phyloP scores from a whole-genome alignment of 768 basidiomycete species.

The Kwoniella bestiolae region DNA sequence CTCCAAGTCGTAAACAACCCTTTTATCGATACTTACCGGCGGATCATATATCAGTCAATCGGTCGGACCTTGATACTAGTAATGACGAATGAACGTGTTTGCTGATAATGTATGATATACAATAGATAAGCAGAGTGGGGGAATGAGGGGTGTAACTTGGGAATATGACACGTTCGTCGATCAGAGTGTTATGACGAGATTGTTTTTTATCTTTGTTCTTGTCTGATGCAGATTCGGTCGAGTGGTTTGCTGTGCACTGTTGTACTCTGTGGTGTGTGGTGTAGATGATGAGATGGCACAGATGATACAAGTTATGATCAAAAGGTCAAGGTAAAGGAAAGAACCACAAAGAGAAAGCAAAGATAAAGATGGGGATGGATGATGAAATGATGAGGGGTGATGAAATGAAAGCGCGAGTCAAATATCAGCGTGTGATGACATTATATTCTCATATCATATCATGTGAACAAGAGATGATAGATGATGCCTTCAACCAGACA shows the following conservation, averaged over 20 bases:
- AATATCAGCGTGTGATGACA: no score
- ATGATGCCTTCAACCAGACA: no score
- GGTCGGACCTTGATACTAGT: neutral
- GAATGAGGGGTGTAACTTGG: neutral
- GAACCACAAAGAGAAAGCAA: neutral
- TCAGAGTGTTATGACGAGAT: neutral
- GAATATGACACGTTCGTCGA: neutral
- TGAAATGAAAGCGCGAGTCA: neutral
- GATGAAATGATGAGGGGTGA: neutral
- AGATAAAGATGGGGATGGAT: no score
- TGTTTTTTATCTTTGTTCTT: neutral
- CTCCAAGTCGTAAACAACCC: neutral
- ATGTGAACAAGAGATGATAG: neutral
- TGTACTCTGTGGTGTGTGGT: neutral
- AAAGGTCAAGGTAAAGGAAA: neutral
- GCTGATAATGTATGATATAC: no score
- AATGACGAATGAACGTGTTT: neutral
- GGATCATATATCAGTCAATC: neutral
- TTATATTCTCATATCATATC: neutral
- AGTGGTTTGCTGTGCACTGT: neutral
- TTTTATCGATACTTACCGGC: neutral
- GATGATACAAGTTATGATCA: no score
- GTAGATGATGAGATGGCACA: neutral
- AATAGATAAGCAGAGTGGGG: no score
- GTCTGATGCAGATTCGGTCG: no score